Evolutionary conservation across 345 rosid species (phyloP), one percentile per base, ranked within the genome.

Genomic region (Corchorus capsularis): DNA sequence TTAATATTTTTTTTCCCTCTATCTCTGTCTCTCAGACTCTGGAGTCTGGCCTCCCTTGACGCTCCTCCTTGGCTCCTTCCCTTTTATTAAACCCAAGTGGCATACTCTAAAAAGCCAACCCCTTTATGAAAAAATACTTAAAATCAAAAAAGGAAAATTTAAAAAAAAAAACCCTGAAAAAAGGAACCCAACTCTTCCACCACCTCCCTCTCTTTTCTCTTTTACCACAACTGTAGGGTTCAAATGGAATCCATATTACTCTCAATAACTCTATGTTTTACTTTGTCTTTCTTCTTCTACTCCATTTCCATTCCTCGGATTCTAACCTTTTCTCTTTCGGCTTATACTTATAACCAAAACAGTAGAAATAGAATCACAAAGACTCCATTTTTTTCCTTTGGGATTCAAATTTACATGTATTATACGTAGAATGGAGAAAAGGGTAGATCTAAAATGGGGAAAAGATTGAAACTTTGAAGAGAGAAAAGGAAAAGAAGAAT

Each of bases 31-130:
- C 17, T 60, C 34, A 35, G 47, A 17, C 6, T 6, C 69, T 64
- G 69, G 47, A 17, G 2, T 6, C 69, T 64, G 69, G 50, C 65
- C 54, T 71, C 35, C 53, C 62, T 64, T 43, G 89, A 88, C 88
- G 88, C 90, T 89, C 91, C 89, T 82, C 83, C 82, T 82, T 81
- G 87, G 88, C 90, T 89, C 91, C 89, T 82, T 84, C 82, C 83
- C 82, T 80, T 85, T 85, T 91, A 84, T 85, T 79, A 84, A 81
- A 83, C 80, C 82, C 79, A 85, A 69, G 67, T 75, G 81, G 85
- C 88, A 87, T 87, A 81, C 82, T 27, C 27, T 80, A 86, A 77
- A 86, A 78, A 86, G 90, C 85, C 85, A 80, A 82, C 67, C 76
- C 84, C 71, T 75, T 81, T 71, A 47, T 27, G 6, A 65, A 11